These are phyloP conservation scores for Trypanosoma scelopori DNA, from an alignment of 208 protist genomes.

Conservation along the genomic window DNA sequence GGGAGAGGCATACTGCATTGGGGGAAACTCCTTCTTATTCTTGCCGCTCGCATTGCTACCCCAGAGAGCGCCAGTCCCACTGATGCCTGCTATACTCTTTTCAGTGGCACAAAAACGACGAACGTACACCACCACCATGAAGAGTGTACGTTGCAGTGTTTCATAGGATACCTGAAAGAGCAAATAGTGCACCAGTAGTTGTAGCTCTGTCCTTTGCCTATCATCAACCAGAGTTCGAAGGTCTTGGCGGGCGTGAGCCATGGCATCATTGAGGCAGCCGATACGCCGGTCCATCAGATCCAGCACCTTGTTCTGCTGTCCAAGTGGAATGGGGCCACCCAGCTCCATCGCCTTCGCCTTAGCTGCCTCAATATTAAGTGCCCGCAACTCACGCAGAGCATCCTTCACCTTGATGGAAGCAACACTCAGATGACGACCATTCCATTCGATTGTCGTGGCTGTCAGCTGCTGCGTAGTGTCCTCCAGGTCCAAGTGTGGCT, in stretches of 20 bases:
- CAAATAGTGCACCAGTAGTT: conserved; percentile 80
- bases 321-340: conserved; percentile 45
- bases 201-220: conserved; percentile 52
- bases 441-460: conserved; percentile 64
- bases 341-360: conserved; percentile 50
- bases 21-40: conserved; percentile 44
- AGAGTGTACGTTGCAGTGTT: conserved; percentile 68
- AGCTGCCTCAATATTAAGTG: conserved; percentile 49
- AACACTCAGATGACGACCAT: conserved; percentile 62
- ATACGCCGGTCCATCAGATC: conserved; percentile 84
- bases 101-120: conserved; percentile 79
- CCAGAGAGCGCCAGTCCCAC: background rate
- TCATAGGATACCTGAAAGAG: conserved; percentile 72
- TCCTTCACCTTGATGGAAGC: conserved; percentile 79
- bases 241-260: conserved; percentile 74
- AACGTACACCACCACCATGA: conserved; percentile 67
- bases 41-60: conserved; percentile 4
- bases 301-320: conserved; percentile 67
- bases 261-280: conserved; percentile 79
- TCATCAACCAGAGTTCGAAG: conserved; percentile 49
- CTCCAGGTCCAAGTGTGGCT: conserved; percentile 26
- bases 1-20: conserved; percentile 74
- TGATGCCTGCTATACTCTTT: conserved; percentile 32
- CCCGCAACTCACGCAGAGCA: conserved; percentile 68
- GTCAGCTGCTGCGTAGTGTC: conserved; percentile 6